Base-by-base conservation (phyloP, 345 rosid species). In the Salix suchowensis region DNA sequence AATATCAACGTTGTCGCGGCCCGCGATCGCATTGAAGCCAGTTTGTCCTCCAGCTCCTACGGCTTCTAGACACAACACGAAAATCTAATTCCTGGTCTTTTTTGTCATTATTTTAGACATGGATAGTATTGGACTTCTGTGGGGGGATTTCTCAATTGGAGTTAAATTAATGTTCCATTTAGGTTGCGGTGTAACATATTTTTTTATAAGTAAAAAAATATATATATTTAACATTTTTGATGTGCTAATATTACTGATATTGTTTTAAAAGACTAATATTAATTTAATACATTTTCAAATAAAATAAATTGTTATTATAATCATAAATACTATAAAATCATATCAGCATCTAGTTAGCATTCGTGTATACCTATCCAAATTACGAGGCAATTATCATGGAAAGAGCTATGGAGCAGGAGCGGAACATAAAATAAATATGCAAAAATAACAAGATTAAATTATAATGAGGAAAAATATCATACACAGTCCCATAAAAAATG, bases 401-500 rank as follows among this genome's bases (percentile, higher is more conserved):
- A 19, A 1, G 55, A 18, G 6, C n/a, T 1, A 18, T 1, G 21
- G 0, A 19, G n/a, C n/a, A 1, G n/a, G 0, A 2, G 19, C 3
- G n/a, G 58, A 18, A 18, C 2, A 18, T 6, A 13, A 46, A 6
- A 1, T 6, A 19, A 52, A 52, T 52, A 52, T 19, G 58, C n/a
- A 34, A 34, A 34, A 34, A 34, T 34, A 6, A 34, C 36, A 5
- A 5, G 36, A 34, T 4, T 34, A 34, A 34, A 34, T 34, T 34
- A 34, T 34, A 34, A 34, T 34, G 36, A 4, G 5, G 0, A 4
- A 40, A 9, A 40, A 40, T 40, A 40, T 40, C 44, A 40, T 40
- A 40, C 11, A 34, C 11, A 0, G 2, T 9, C 44, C 44, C 44
- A 2, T 40, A 40, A 40, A 40, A 40, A 40, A 8, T 10, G 12